phyloP scores from a whole-genome alignment of 2,329 filamentous ascomycete genomes.

The Ascochyta koolunga region DNA sequence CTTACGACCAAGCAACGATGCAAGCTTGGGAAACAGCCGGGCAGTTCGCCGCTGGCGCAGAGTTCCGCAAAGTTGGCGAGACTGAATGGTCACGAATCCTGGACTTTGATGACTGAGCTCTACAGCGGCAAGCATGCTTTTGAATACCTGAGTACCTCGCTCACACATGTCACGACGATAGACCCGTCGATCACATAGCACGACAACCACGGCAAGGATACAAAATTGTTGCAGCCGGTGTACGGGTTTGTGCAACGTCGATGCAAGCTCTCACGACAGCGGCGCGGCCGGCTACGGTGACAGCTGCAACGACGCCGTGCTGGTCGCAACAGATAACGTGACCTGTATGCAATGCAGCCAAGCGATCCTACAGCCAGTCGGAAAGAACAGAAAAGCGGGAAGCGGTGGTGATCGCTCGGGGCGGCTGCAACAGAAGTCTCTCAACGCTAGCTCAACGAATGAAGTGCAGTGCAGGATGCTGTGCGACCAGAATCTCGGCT shows the following conservation, averaged over 20 bases:
- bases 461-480: conserved; percentile 22
- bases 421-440: conserved; percentile 21
- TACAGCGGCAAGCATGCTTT: not conserved
- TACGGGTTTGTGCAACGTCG: conserved; percentile 9
- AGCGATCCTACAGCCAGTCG: conserved; percentile 43
- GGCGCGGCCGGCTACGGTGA: conserved; percentile 15
- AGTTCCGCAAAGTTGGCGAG: conserved; percentile 53
- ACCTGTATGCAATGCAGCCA: conserved; percentile 37
- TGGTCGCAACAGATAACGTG: conserved; percentile 32
- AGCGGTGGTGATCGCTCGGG: conserved; percentile 29
- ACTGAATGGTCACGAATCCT: conserved; percentile 52
- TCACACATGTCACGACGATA: not conserved
- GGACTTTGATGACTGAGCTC: conserved; percentile 33
- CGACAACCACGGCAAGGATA: not conserved
- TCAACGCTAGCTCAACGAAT: conserved; percentile 22
- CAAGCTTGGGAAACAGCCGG: conserved; percentile 88
- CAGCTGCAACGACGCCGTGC: conserved; percentile 11
- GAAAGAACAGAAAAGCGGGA: conserved; percentile 31
- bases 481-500: conserved; percentile 30
- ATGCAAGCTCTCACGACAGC: conserved; percentile 7
- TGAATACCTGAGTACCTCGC: not conserved
- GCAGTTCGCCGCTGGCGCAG: conserved; percentile 90
- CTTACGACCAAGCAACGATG: conserved; percentile 86
- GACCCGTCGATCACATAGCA: not conserved
- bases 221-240: not conserved